A percentile compares a stretch with the other conserved stretches of the same genome.
phyloP scores from a whole-genome alignment of 2,329 filamentous ascomycete species.

The Setomelanomma holmii region DNA sequence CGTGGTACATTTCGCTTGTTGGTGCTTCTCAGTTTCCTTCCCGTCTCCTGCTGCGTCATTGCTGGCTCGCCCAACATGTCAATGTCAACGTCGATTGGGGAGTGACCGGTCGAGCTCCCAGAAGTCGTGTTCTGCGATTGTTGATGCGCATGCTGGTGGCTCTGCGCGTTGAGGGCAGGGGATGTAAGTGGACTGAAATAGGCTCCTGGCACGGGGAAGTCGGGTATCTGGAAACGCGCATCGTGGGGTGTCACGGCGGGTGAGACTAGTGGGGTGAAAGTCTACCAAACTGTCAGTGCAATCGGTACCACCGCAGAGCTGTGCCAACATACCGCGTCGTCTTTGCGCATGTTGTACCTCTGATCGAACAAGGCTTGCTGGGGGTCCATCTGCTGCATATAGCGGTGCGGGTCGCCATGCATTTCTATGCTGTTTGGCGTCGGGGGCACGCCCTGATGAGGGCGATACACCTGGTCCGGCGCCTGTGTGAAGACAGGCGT shows the following conservation, averaged over 20 bases:
- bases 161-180: constrained; percentile 78
- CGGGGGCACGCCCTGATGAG: constrained; percentile 72
- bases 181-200: constrained; percentile 88
- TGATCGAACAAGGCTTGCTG: constrained; percentile 70
- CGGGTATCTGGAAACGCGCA: constrained; percentile 65
- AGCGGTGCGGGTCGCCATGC: constrained; percentile 64
- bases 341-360: constrained; percentile 70
- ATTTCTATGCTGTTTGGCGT: constrained; percentile 84
- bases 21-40: constrained; percentile 40
- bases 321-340: constrained; percentile 66
- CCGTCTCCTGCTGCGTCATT: constrained; percentile 51
- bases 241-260: constrained; percentile 85
- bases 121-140: constrained; percentile 55
- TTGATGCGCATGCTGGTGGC: constrained; percentile 41
- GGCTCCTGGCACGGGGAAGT: constrained; percentile 69
- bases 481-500: constrained; percentile 50
- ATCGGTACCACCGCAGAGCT: not conserved
- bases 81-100: constrained; percentile 55
- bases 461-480: constrained; percentile 53
- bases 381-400: constrained; percentile 61
- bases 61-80: constrained; percentile 52
- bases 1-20: constrained; percentile 62
- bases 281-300: constrained; percentile 60
- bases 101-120: constrained; percentile 58
- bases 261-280: constrained; percentile 81